A percentile compares a stretch with the other conserved stretches of the same genome.
Conservation (phyloP, 2,329 filamentous ascomycete genomes). For the Zymoseptoria passerinii region DNA sequence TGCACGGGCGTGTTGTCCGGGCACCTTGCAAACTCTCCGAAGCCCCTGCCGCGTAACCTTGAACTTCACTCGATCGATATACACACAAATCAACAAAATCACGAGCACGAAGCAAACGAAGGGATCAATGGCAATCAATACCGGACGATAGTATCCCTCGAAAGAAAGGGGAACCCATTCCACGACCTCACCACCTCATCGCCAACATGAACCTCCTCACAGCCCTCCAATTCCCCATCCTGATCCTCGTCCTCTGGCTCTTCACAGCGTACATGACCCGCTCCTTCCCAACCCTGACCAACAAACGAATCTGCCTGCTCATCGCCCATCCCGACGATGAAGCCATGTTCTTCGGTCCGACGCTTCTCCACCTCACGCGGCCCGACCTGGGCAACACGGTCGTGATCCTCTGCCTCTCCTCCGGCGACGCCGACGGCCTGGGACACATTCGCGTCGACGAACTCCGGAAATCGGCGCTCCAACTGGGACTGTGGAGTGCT, state of each 20-base stretch:
- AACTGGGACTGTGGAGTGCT: slow-evolving; percentile 63
- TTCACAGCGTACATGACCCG: slow-evolving; percentile 39
- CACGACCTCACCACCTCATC: background rate
- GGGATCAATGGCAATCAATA: background rate
- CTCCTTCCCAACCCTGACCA: slow-evolving; percentile 58
- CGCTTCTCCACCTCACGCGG: slow-evolving; percentile 71
- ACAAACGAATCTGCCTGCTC: slow-evolving; percentile 82
- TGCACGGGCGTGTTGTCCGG: too few relatives aligned
- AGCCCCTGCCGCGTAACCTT: background rate
- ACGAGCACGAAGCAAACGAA: background rate
- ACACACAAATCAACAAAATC: too few relatives aligned
- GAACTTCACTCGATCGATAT: background rate
- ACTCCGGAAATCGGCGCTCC: slow-evolving; percentile 68
- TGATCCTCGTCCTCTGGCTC: slow-evolving; percentile 39
- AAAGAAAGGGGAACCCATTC: background rate
- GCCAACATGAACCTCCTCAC: slow-evolving; percentile 34
- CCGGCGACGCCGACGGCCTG: slow-evolving; percentile 80
- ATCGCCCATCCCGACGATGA: slow-evolving; percentile 98
- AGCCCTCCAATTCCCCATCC: slow-evolving; percentile 33
- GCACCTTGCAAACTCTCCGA: too few relatives aligned
- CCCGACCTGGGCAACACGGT: slow-evolving; percentile 79
- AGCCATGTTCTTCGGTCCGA: slow-evolving; percentile 97
- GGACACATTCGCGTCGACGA: slow-evolving; percentile 77
- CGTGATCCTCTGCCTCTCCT: slow-evolving; percentile 88
- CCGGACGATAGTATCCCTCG: background rate